These are phyloP conservation scores for Platismatia glauca DNA, from an alignment of 495 filamentous ascomycete species.

Conservation along the genomic window DNA sequence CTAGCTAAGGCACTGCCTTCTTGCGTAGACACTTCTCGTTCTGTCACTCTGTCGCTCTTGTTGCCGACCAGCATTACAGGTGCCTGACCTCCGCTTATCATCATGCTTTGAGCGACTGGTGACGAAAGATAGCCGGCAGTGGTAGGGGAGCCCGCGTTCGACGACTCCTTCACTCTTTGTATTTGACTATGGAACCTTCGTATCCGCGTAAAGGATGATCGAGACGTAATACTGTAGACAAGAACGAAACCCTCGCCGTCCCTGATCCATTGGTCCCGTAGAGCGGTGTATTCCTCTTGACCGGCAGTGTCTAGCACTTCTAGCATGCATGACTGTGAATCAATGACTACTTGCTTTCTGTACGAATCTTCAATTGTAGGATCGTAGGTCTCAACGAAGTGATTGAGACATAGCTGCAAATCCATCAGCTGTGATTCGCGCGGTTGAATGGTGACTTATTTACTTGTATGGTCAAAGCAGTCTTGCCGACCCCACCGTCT, in stretches of 20 bases:
- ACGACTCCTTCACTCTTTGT: constrained; percentile 91
- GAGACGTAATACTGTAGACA: constrained; percentile 95
- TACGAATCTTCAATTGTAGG: constrained; percentile 97
- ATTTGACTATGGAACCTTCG: constrained; percentile 94
- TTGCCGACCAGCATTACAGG: constrained; percentile 98
- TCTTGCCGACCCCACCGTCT: constrained; percentile 91
- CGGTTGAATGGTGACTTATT: constrained; percentile 29
- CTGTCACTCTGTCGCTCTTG: constrained; percentile 92
- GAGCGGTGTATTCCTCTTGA: constrained; percentile 97
- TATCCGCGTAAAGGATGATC: constrained; percentile 90
- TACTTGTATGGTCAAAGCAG: constrained; percentile 94
- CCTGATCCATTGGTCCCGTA: constrained; percentile 96
- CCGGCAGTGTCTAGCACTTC: constrained; percentile 97
- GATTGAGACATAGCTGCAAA: constrained; percentile 60
- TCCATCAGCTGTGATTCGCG: constrained; percentile 14
- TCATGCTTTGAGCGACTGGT: constrained; percentile 54
- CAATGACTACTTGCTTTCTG: constrained; percentile 96
- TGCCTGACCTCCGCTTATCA: constrained; percentile 53
- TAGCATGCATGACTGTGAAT: constrained; percentile 93
- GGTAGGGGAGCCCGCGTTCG: constrained; percentile 60
- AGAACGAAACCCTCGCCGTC: constrained; percentile 96
- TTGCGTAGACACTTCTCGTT: constrained; percentile 92
- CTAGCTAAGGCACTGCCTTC: constrained; percentile 88
- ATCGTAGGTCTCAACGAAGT: constrained; percentile 86
- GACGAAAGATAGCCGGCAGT: constrained; percentile 51